Evolutionary conservation across 2,329 filamentous ascomycete species (phyloP).

Genomic region (Talaromyces pinophilus): DNA sequence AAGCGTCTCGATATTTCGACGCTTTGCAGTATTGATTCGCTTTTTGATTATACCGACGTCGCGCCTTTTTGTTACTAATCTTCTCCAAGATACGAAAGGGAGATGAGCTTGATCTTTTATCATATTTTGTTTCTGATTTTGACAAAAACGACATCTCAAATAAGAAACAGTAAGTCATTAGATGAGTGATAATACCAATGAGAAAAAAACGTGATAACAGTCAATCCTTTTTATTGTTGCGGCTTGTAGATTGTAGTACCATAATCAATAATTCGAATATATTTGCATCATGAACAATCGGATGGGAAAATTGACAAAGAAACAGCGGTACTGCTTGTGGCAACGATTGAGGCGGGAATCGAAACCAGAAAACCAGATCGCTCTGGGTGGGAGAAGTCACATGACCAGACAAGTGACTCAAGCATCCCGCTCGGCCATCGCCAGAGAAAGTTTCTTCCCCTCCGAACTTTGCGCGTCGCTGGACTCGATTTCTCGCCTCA

Average conservation of each 20-base stretch:
- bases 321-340: background rate
- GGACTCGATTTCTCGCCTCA: background rate
- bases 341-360: constrained; percentile 14
- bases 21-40: constrained; percentile 14
- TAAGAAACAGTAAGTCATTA: constrained; percentile 12
- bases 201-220: background rate
- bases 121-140: constrained; percentile 15
- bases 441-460: constrained; percentile 4
- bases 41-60: background rate
- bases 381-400: background rate
- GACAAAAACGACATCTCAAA: constrained; percentile 9
- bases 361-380: constrained; percentile 5
- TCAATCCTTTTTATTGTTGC: background rate
- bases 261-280: background rate
- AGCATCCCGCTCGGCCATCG: constrained; percentile 17
- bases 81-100: background rate
- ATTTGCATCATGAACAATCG: background rate
- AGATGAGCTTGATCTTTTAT: background rate
- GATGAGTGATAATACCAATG: background rate
- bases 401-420: background rate
- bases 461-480: constrained; percentile 4
- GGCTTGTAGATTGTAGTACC: background rate
- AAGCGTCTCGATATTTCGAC: constrained; percentile 5
- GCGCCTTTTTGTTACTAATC: constrained; percentile 11
- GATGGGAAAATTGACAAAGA: background rate